Conservation (phyloP, 1,284 basidiomycete species). For the Leccinum pallidistipes region DNA sequence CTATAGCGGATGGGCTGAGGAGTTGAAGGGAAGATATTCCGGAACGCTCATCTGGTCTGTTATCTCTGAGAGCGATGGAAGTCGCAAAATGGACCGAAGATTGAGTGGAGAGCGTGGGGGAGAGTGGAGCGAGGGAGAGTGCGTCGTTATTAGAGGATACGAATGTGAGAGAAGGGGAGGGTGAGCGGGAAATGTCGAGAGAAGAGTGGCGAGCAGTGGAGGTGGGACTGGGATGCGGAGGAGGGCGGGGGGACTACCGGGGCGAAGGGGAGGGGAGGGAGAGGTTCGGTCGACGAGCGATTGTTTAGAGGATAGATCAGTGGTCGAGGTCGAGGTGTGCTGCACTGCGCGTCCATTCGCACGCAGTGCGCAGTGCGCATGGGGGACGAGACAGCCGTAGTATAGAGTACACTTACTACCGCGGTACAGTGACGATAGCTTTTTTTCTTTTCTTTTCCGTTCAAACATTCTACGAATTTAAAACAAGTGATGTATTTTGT, state of each 20-base stretch:
- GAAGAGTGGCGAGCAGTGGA: constrained; percentile 3
- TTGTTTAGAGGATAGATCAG: constrained; percentile 34
- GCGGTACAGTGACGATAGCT: no score
- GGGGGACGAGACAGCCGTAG: no score
- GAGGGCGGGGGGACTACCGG: constrained; percentile 23
- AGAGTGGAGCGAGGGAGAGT: constrained; percentile 51
- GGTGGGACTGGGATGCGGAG: constrained; percentile 16
- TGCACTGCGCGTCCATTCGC: no score
- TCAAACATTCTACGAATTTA: no score
- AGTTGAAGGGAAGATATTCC: constrained; percentile 58
- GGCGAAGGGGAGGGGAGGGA: background rate
- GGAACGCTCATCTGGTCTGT: constrained; percentile 61
- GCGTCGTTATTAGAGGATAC: constrained; percentile 43
- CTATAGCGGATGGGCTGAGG: constrained; percentile 42
- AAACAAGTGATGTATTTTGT: no score
- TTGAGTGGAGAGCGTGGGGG: constrained; percentile 67
- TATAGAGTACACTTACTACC: no score
- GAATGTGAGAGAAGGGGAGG: constrained; percentile 37
- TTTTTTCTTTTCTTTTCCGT: no score
- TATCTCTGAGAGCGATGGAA: constrained; percentile 64
- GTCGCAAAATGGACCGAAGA: constrained; percentile 62
- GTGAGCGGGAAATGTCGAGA: constrained; percentile 24
- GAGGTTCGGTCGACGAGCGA: constrained; percentile 17
- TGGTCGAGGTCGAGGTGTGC: constrained; percentile 16
- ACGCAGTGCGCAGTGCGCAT: no score